Evolutionary conservation across 352 stramenopile species (phyloP), one percentile per base, ranked within the genome.

Genomic region (Phytophthora sansomeana): DNA sequence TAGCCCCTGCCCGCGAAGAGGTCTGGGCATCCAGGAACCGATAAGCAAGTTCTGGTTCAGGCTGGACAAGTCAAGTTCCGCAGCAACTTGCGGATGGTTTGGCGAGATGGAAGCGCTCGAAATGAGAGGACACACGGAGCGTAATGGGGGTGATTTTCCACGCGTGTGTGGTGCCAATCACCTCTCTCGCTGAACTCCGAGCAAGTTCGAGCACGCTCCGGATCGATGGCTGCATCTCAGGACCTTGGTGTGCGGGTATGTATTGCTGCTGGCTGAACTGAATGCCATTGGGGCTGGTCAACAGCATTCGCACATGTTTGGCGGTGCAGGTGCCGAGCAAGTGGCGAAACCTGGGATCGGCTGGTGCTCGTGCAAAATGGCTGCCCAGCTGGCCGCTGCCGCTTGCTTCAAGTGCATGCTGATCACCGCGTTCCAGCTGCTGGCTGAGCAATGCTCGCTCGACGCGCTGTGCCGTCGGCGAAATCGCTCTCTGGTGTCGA

Each of bases 371-470:
- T 32, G 51, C 38, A 47, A 63, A 39, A 46, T 69, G 51, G 60
- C 59, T 50, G 41, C 41, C 19, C 51, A 57, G 52, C 60, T 56
- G 39, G 32, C 9, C 16, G 3, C 16, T 8, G 19, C 36, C 21
- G 42, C 52, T n/a, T 17, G 17, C 52, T 69, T 69, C 61, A 69
- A 69, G 52, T 63, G 61, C 43, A 69, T 58, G 57, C 56, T 67
- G 63, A 63, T 67, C 42, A 67, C 48, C 33, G 63, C 43, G 35
- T 8, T 8, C 54, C 53, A 69, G 54, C 62, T 69, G 61, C 55
- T 69, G 44, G 44, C 53, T 69, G 36, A 4, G 21, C 47, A 55
- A 62, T 51, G 50, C 51, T 54, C 59, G 56, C n/a, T 9, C 21
- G 2, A 16, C 42, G 19, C 19, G 51, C 51, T 63, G 4, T 62